A percentile compares a stretch with the other conserved stretches of the same genome.
phyloP scores from a whole-genome alignment of 345 rosid species.

The Rhodomyrtus tomentosa region DNA sequence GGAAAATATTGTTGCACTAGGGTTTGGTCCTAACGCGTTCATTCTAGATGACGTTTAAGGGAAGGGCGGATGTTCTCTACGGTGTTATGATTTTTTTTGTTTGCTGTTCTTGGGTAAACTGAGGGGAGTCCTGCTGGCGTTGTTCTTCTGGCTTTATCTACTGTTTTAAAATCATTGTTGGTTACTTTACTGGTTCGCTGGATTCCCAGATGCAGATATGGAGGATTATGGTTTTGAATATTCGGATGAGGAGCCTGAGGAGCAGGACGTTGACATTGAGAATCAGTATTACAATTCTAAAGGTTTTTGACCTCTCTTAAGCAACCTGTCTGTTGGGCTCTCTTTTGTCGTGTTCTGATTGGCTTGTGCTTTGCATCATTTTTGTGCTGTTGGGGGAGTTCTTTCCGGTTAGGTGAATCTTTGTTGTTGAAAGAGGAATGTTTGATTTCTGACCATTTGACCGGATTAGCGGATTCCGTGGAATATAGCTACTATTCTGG shows the following conservation, averaged over 20 bases:
- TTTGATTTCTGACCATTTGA: background rate
- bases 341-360: background rate
- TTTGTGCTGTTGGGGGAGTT: background rate
- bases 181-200: background rate
- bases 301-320: slow-evolving; percentile 15
- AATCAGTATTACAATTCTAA: slow-evolving; percentile 95
- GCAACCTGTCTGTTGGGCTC: background rate
- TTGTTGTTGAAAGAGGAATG: background rate
- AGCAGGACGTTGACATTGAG: slow-evolving; percentile 95
- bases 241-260: slow-evolving; percentile 98
- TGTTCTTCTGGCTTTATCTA: background rate
- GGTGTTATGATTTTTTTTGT: background rate
- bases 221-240: slow-evolving; percentile 98
- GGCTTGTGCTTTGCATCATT: background rate
- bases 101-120: background rate
- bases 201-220: slow-evolving; percentile 89
- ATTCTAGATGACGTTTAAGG: background rate
- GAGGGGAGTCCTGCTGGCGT: background rate
- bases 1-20: background rate
- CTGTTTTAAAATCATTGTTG: background rate
- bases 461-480: background rate
- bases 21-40: background rate
- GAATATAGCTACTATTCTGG: background rate
- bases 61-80: background rate
- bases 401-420: background rate